Conservation (phyloP, 805 yeast species). For the Clavispora fructus region DNA sequence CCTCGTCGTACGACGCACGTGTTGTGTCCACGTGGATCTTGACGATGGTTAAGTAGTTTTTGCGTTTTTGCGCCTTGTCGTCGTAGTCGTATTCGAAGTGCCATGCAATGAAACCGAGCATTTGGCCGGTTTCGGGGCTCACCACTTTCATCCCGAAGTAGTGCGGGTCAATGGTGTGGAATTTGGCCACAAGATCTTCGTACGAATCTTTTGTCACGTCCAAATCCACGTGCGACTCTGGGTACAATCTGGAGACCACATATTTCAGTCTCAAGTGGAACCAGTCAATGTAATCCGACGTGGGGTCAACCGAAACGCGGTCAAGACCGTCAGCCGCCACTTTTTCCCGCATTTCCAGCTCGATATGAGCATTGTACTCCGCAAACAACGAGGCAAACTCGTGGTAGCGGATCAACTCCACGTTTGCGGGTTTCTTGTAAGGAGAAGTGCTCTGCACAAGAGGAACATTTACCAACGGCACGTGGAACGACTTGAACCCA, state of each 20-base stretch:
- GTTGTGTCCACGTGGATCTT: slow-evolving; percentile 20
- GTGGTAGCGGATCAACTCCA: slow-evolving; percentile 22
- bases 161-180: slow-evolving; percentile 22
- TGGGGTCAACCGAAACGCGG: slow-evolving; percentile 27
- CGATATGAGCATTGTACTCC: slow-evolving; percentile 17
- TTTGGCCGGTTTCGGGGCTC: slow-evolving; percentile 12
- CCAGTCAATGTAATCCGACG: slow-evolving; percentile 32
- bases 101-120: slow-evolving; percentile 32
- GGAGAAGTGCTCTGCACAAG: slow-evolving; percentile 3
- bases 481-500: slow-evolving; percentile 35
- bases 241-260: slow-evolving; percentile 13
- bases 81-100: slow-evolving; percentile 30
- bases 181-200: slow-evolving; percentile 13
- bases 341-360: slow-evolving; percentile 12
- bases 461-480: slow-evolving; percentile 28
- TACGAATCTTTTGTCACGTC: slow-evolving; percentile 6
- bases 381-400: slow-evolving; percentile 23
- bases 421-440: slow-evolving; percentile 1
- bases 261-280: slow-evolving; percentile 38
- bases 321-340: slow-evolving; percentile 25
- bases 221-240: not conserved
- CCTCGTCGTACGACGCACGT: slow-evolving; percentile 13
- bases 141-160: slow-evolving; percentile 27
- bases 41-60: slow-evolving; percentile 23
- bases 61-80: slow-evolving; percentile 9